Evolutionary conservation across 1,284 basidiomycete species (phyloP), one percentile per base, ranked within the genome.

Genomic region (Sanghuangporus sanghuang): DNA sequence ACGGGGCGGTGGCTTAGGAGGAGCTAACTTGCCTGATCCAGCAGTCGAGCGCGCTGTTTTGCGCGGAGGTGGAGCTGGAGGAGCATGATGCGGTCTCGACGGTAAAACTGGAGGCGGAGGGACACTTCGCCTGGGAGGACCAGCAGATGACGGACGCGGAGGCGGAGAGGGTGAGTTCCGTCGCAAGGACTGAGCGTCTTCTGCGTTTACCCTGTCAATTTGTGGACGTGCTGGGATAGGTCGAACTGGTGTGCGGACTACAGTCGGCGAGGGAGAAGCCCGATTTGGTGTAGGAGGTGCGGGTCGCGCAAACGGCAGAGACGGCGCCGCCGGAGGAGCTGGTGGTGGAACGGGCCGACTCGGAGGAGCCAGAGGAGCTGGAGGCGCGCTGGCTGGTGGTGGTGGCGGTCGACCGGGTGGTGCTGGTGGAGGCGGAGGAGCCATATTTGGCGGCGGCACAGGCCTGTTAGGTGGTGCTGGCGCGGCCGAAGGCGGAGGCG

Each of bases 211-310:
- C 11, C 71, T 64, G 55, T 69, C 68, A 50, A 66, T 66, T 18
- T 74, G 71, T 18, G 70, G 64, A 18, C 76, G 75, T 6, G 69
- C 68, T 7, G 69, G 55, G 4, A 57, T 35, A 50, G 70, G 69
- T 3, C 65, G 64, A 14, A 67, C 56, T 48, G 64, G 68, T 27
- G 71, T 56, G 23, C 72, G 71, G n/a, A 70, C 64, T 35, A 69
- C 60, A 66, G 75, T 58, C 66, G 75, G 46, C 69, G 79, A 77
- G 6, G 78, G 78, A 3, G 78, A 76, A 23, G 70, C 70, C 35
- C 79, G 74, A 21, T 56, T 61, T 7, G n/a, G 56, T 16, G 46
- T 48, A 46, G 67, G 54, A 44, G 67, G 62, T 21, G 68, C 54
- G 40, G 67, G 60, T 6, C 70, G 69, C 59, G 64, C 64, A 42